These are phyloP conservation scores for Rickenella mellea DNA, from an alignment of 768 basidiomycete genomes.

Conservation along the genomic window DNA sequence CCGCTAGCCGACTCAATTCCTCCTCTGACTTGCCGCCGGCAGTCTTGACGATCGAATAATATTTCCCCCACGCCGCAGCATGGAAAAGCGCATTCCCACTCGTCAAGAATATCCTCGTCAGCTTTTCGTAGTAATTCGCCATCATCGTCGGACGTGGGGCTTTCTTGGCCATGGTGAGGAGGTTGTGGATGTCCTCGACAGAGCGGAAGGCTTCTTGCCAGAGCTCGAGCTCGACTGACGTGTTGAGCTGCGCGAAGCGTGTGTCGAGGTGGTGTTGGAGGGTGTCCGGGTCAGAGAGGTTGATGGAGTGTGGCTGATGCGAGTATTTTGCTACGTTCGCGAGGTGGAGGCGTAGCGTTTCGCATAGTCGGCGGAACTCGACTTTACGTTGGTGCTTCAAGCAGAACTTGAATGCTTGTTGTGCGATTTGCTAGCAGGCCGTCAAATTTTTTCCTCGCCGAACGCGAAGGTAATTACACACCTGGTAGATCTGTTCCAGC, in stretches of 20 bases:
- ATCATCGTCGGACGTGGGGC: constrained; percentile 91
- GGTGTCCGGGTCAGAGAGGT: constrained; percentile 89
- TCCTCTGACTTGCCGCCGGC: constrained; percentile 71
- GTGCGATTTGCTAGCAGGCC: constrained; percentile 70
- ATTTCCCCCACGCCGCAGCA: constrained; percentile 90
- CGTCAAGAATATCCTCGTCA: constrained; percentile 93
- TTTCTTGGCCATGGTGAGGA: constrained; percentile 89
- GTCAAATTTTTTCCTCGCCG: background rate
- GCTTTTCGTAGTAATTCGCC: constrained; percentile 98
- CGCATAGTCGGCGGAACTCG: constrained; percentile 94
- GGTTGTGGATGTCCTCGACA: constrained; percentile 95
- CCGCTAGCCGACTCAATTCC: constrained; percentile 72
- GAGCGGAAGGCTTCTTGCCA: constrained; percentile 99
- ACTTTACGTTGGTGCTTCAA: constrained; percentile 88
- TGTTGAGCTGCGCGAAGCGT: constrained; percentile 92
- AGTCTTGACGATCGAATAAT: constrained; percentile 61
- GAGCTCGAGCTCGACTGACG: constrained; percentile 93
- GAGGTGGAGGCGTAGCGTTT: constrained; percentile 91
- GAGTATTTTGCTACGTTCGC: constrained; percentile 92
- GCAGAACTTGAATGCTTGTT: constrained; percentile 97
- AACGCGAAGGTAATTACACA: constrained; percentile 22
- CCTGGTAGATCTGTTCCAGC: constrained; percentile 90
- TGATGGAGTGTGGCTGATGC: constrained; percentile 89
- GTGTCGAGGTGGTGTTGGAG: constrained; percentile 95
- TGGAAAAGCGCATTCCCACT: constrained; percentile 92